Evolutionary conservation across 805 yeast genomes (phyloP).

Genomic region (Ogataea degrootiae): DNA sequence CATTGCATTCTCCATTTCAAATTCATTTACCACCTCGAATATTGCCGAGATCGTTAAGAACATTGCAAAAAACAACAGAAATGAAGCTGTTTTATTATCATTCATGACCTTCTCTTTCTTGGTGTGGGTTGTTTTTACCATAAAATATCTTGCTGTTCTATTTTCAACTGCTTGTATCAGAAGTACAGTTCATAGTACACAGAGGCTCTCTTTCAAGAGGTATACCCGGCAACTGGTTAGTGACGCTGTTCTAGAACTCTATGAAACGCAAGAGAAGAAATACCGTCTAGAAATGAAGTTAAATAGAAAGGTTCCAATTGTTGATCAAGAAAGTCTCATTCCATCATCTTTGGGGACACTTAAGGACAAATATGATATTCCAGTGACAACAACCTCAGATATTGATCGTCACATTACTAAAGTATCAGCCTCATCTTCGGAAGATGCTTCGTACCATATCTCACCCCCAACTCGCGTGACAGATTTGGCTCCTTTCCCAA

Average conservation of each 20-base stretch:
- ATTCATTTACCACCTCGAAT: slow-evolving; percentile 31
- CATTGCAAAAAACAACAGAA: slow-evolving; percentile 56
- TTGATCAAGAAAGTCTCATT: slow-evolving; percentile 17
- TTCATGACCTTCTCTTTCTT: slow-evolving; percentile 72
- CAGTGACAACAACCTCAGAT: too few species aligned
- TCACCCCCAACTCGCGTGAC: too few species aligned
- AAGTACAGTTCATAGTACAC: slow-evolving; percentile 3
- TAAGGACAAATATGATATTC: not conserved
- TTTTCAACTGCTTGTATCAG: slow-evolving; percentile 21
- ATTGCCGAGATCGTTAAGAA: slow-evolving; percentile 44
- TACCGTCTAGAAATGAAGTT: slow-evolving; percentile 6
- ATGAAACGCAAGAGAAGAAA: slow-evolving; percentile 20
- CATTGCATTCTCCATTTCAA: slow-evolving; percentile 46
- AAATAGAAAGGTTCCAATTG: slow-evolving; percentile 18
- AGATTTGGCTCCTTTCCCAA: too few species aligned
- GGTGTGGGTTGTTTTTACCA: slow-evolving; percentile 64
- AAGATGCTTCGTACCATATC: too few species aligned
- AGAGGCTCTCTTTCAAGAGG: slow-evolving; percentile 11
- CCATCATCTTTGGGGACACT: not conserved
- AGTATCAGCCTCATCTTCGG: too few species aligned
- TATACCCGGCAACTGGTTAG: slow-evolving; percentile 27
- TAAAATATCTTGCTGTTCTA: slow-evolving; percentile 19
- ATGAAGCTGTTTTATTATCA: slow-evolving; percentile 67
- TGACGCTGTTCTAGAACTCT: slow-evolving; percentile 22
- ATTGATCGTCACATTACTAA: too few species aligned